Evolutionary conservation across 495 filamentous ascomycete genomes (phyloP).

Genomic region (Podospora pseudopauciseta): DNA sequence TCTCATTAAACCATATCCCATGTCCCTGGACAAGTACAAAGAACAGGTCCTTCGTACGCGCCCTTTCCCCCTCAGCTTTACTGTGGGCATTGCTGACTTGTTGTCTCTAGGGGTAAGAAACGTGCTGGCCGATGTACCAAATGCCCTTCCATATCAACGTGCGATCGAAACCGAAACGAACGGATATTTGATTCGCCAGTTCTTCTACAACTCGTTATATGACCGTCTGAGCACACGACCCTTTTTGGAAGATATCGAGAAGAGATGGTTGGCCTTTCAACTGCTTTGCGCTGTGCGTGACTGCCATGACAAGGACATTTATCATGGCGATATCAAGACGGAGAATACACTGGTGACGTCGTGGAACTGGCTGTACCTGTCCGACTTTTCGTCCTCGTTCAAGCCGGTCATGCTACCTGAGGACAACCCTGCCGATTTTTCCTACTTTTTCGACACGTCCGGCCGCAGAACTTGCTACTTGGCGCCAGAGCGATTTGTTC

Average conservation of each 20-base stretch:
- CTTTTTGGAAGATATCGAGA: constrained; percentile 95
- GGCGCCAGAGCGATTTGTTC: constrained; percentile 87
- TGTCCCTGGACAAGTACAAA: constrained; percentile 74
- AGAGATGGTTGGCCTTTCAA: constrained; percentile 98
- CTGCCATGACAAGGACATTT: constrained; percentile 85
- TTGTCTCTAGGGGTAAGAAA: constrained; percentile 67
- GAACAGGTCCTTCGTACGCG: constrained; percentile 67
- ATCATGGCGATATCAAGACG: constrained; percentile 97
- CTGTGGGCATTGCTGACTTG: constrained; percentile 18
- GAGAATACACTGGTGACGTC: constrained; percentile 96
- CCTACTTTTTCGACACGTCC: constrained; percentile 94
- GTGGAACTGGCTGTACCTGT: constrained; percentile 98
- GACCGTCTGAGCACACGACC: constrained; percentile 96
- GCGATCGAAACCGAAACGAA: constrained; percentile 85
- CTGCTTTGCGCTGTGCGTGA: constrained; percentile 89
- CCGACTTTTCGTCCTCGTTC: constrained; percentile 93
- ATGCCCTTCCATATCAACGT: constrained; percentile 85
- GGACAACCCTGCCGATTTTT: constrained; percentile 96
- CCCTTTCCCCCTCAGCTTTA: background rate
- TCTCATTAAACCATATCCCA: constrained; percentile 82
- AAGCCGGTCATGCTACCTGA: constrained; percentile 94
- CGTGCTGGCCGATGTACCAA: constrained; percentile 76
- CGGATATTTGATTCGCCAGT: constrained; percentile 94
- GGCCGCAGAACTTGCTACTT: constrained; percentile 92
- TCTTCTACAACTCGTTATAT: constrained; percentile 93